Evolutionary conservation across 116 monocot genomes (phyloP).

Genomic region (Cymodocea nodosa): DNA sequence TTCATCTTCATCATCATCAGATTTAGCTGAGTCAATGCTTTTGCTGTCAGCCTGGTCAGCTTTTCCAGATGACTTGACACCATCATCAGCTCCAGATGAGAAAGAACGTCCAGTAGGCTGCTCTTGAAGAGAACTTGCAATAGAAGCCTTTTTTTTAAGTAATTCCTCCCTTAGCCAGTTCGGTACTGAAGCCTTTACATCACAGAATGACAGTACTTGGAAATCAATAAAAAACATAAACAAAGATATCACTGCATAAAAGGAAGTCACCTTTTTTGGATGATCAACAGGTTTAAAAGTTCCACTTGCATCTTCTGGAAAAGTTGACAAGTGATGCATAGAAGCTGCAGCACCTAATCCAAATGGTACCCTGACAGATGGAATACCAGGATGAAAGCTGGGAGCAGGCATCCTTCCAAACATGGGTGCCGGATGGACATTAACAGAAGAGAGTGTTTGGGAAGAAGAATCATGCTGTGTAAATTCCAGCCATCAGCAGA

Average conservation of each 20-base stretch:
- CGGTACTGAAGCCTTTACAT: slow-evolving; percentile 77
- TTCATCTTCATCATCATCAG: slow-evolving; percentile 82
- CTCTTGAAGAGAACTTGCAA: slow-evolving; percentile 20
- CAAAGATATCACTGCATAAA: background rate
- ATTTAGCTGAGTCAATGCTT: slow-evolving; percentile 65
- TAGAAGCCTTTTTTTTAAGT: slow-evolving; percentile 65
- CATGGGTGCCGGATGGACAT: slow-evolving; percentile 25
- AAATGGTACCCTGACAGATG: slow-evolving; percentile 42
- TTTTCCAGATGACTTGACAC: slow-evolving; percentile 30
- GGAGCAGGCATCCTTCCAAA: slow-evolving; percentile 44
- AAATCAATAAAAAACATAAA: background rate
- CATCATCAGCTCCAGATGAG: slow-evolving; percentile 28
- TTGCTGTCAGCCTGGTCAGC: slow-evolving; percentile 53
- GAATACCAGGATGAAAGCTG: slow-evolving; percentile 38
- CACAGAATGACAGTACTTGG: slow-evolving; percentile 1
- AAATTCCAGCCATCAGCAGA: background rate
- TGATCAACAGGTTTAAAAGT: slow-evolving; percentile 45
- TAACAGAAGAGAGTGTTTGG: slow-evolving; percentile 27
- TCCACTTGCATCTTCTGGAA: slow-evolving; percentile 41
- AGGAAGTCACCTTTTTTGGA: slow-evolving; percentile 58
- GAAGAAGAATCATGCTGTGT: slow-evolving; percentile 46
- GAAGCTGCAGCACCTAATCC: slow-evolving; percentile 28
- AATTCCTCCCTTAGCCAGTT: slow-evolving; percentile 98
- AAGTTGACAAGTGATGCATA: slow-evolving; percentile 26
- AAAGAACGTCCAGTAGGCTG: slow-evolving; percentile 21